Base-by-base conservation (phyloP, 1,284 basidiomycete species). In the Singerocomus inundabilis region DNA sequence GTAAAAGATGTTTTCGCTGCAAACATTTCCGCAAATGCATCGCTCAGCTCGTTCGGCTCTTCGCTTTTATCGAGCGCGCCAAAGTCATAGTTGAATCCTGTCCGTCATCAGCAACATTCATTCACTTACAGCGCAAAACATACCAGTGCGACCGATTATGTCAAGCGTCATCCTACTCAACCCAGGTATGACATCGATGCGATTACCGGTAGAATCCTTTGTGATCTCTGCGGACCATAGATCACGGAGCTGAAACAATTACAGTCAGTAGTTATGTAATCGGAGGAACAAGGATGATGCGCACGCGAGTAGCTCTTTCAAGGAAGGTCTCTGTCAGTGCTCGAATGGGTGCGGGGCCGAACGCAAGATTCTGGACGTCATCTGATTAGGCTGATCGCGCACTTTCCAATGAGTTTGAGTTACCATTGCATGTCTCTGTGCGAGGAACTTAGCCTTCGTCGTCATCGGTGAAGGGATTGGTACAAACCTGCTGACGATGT, bases 71-170 rank as follows among this genome's bases (percentile, higher is more conserved):
- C 68, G 21, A 84, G 62, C 0, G 80, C 69, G 37, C 84, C 68
- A 63, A 91, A 88, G 11, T 79, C 63, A 59, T 88, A 88, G 59
- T 80, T 77, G 62, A 90, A 90, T 0, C 84, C 79, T 80, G 35
- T 9, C 9, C 1, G 12, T 30, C 6, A 11, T 57, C 7, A 46
- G 30, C n/a, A 3, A 41, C 5, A 21, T 40, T 5, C 21, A 6
- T 43, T 25, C 18, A 8, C 13, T 25, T 25, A 9, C 16, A 21
- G 18, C 34, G 6, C 13, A 18, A 34, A 21, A 51, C 58, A 12
- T 53, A 77, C 84, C 85, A 24, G 85, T 81, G 13, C 80, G 68
- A 9, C 85, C 85, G 48, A 90, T 88, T 21, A 87, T 73, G 57
- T 89, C 85, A 32, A 88, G 68, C 0, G 86, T 87, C 49, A 74